Conservation (phyloP, 208 protist species). For the Leishmania major region DNA sequence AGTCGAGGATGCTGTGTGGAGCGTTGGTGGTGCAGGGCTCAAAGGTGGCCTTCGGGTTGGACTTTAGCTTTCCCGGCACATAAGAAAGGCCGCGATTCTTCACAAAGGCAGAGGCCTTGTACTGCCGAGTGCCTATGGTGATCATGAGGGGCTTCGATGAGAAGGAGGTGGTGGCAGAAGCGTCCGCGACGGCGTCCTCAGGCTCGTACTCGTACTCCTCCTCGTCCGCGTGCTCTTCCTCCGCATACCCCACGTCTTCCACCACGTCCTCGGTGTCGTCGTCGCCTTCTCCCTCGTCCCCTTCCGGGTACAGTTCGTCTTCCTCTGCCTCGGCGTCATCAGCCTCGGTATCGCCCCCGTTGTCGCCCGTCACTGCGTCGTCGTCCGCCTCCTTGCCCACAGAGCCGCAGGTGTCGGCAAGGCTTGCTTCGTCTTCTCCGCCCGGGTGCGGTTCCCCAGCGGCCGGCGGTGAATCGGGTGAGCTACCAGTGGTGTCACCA, state of each 20-base stretch:
- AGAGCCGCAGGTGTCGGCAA: neutral
- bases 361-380: neutral
- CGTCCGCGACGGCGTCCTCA: slow-evolving; percentile 15
- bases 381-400: neutral
- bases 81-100: slow-evolving; percentile 59
- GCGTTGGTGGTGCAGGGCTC: slow-evolving; percentile 34
- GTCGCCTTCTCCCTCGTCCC: slow-evolving; percentile 3
- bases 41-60: slow-evolving; percentile 64
- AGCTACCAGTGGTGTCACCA: slow-evolving; percentile 7
- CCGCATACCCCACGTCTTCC: slow-evolving; percentile 23
- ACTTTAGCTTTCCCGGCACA: slow-evolving; percentile 42
- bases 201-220: slow-evolving; percentile 43
- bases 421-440: neutral
- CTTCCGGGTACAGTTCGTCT: neutral
- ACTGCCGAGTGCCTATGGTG: slow-evolving; percentile 44
- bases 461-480: neutral
- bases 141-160: slow-evolving; percentile 13
- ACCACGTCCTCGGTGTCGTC: slow-evolving; percentile 32
- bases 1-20: slow-evolving; percentile 68
- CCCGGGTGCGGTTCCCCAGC: neutral
- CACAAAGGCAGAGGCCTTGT: slow-evolving; percentile 54
- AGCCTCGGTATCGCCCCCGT: neutral
- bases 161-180: slow-evolving; percentile 4
- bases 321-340: neutral
- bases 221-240: slow-evolving; percentile 27